Evolutionary conservation across 306 rosid genomes (phyloP), one percentile per base, ranked within the genome.

Genomic region (Trifolium subterraneum): DNA sequence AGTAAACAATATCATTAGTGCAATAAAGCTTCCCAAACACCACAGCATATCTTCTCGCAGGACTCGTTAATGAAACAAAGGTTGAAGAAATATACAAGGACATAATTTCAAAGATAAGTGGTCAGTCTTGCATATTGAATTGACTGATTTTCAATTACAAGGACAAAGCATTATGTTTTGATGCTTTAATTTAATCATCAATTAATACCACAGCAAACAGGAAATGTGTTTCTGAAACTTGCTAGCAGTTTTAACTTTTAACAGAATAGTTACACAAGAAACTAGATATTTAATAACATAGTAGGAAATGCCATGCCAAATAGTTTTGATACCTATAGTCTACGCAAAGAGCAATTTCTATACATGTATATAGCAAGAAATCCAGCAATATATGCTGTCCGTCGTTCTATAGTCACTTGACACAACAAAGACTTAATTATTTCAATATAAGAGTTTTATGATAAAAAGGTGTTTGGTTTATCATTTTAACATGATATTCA

Each of bases 301-400:
- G 61, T 10, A 47, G 63, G 13, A n/a, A 69, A 50, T 31, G 50
- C 23, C 29, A 78, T 70, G 48, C 44, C 10, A 61, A 51, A 62
- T 62, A 62, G 55, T 38, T 38, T 25, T 47, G 20, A 77, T 61
- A 70, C 71, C 59, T 69, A 70, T 39, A 62, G 56, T 71, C 64
- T 33, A 52, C 27, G 50, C 48, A 70, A 52, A 64, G 62, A 50
- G 22, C 10, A 42, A 52, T 19, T 52, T 27, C 5, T 11, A 52
- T 52, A 19, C 59, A 9, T 18, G 27, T 52, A 18, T 52, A 52
- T 52, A 19, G 12, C 19, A 52, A 19, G 27, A 19, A 52, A 20
- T 9, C 11, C 27, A 19, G 59, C 23, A 52, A 19, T 52, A 10
- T 23, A 52, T 9, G 59, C 9, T 7, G 7, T 44, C 50, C n/a